Base-by-base conservation (phyloP, 345 rosid species). In the Moringa oleifera region DNA sequence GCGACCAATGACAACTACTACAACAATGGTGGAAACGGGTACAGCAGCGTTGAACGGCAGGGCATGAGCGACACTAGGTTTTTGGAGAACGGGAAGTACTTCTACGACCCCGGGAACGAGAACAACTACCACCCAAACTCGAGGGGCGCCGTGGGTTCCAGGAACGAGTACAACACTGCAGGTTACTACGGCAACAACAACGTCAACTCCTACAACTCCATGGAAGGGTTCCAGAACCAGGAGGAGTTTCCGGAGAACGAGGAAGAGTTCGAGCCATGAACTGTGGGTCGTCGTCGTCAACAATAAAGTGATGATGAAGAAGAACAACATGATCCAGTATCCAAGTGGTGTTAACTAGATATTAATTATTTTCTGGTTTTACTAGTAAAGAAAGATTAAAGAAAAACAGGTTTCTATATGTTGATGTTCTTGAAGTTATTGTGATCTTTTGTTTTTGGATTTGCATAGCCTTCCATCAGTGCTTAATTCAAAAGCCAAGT, bases 51-150 rank as follows among this genome's bases (percentile, higher is more conserved):
- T 20, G 75, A 75, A 70, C 76, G 68, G 65, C 74, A 71, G 71
- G 80, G 80, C 20, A 70, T 76, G 80, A 79, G 83, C 25, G 80
- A 79, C 58, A 79, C 83, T 12, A 71, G 83, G 23, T 79, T 62
- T 71, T 53, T 79, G 80, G 80, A 55, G 59, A 72, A 79, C 0
- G 82, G 82, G 49, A 75, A 67, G 22, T 79, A 79, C 57, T 75
- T 24, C 45, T 50, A 51, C 53, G 77, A 75, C 31, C 62, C 60
- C 61, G 69, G 66, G 15, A 70, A 75, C 50, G 64, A 74, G 2
- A 69, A 62, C 64, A 74, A 69, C 58, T 70, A 73, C 58, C 68
- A 41, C 12, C 47, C 6, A 11, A 41, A 11, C 17, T 28, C 33
- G 8, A 28, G 33, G 8, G 33, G 5, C 3, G 33, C 5, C 8